A percentile compares a stretch with the other conserved stretches of the same genome.
These are phyloP conservation scores for Diaporthe citri DNA, from an alignment of 2,329 filamentous ascomycete species.

Conservation along the genomic window DNA sequence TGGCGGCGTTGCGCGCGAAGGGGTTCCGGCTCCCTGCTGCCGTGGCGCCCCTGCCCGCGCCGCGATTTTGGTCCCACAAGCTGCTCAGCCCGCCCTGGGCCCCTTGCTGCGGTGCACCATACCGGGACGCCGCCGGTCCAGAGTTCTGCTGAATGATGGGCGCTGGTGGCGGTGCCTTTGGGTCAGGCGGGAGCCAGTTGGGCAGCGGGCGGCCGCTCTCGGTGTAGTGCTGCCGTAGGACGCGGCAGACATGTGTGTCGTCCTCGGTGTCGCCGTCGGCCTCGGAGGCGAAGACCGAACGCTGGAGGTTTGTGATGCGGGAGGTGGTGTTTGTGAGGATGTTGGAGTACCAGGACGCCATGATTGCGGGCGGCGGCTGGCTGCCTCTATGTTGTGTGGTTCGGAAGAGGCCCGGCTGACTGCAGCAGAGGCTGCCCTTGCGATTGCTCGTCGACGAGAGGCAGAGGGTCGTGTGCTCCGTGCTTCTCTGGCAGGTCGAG, in stretches of 20 bases:
- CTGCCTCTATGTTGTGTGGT: not conserved
- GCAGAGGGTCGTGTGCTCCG: constrained; percentile 13
- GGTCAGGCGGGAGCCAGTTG: constrained; percentile 89
- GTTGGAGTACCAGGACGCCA: constrained; percentile 87
- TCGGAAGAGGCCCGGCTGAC: not conserved
- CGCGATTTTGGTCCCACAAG: constrained; percentile 66
- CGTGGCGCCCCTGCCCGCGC: constrained; percentile 33
- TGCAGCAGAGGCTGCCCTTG: constrained; percentile 27
- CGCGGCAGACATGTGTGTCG: constrained; percentile 94
- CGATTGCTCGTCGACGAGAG: constrained; percentile 10
- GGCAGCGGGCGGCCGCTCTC: constrained; percentile 88
- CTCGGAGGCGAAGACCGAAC: constrained; percentile 65
- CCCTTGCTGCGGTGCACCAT: constrained; percentile 59
- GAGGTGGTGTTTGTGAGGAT: constrained; percentile 75
- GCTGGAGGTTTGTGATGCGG: constrained; percentile 71
- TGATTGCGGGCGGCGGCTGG: constrained; percentile 54
- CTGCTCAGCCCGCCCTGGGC: constrained; percentile 61
- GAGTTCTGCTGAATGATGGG: constrained; percentile 65
- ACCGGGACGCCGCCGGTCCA: constrained; percentile 58
- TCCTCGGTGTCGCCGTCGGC: constrained; percentile 83
- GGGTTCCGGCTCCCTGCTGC: constrained; percentile 43
- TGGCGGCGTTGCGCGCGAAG: constrained; percentile 48
- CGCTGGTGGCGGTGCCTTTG: constrained; percentile 74
- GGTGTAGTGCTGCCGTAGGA: constrained; percentile 91
- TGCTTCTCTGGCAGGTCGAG: constrained; percentile 18